Percentiles rank a stretch among this genome's conserved stretches.
phyloP scores from a whole-genome alignment of 1,284 basidiomycete species.

The Pisolithus thermaeus region DNA sequence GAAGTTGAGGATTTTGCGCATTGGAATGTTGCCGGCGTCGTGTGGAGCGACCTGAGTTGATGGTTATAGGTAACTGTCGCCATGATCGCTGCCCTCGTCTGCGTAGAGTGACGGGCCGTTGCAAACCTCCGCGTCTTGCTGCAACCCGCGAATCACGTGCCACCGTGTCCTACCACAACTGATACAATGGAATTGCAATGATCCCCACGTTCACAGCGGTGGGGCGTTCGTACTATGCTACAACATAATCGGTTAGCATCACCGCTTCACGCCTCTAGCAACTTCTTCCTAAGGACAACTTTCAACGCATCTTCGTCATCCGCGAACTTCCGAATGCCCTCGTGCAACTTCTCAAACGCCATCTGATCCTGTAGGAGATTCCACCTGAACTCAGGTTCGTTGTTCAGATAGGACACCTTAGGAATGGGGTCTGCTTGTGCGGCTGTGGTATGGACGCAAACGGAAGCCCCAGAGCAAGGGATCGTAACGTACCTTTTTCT shows the following conservation, averaged over 20 bases:
- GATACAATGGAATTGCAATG: too few species aligned
- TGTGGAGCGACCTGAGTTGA: slow-evolving; percentile 17
- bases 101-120: too few species aligned
- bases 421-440: slow-evolving; percentile 57
- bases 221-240: too few species aligned
- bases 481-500: slow-evolving; percentile 44
- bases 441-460: slow-evolving; percentile 30
- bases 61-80: slow-evolving; percentile 10
- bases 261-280: slow-evolving; percentile 28
- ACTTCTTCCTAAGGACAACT: slow-evolving; percentile 75
- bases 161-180: too few species aligned
- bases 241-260: too few species aligned
- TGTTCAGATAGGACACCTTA: slow-evolving; percentile 85
- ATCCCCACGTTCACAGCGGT: too few species aligned
- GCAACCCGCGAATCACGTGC: too few species aligned
- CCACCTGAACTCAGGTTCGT: slow-evolving; percentile 95
- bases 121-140: too few species aligned
- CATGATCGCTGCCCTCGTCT: slow-evolving; percentile 7
- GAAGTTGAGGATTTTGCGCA: slow-evolving; percentile 19
- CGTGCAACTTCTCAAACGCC: slow-evolving; percentile 94
- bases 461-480: too few species aligned
- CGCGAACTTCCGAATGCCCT: slow-evolving; percentile 95
- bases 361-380: slow-evolving; percentile 83
- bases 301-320: slow-evolving; percentile 93
- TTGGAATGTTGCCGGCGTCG: slow-evolving; percentile 16